Base-by-base conservation (phyloP, 169 alveolate genomes). In the Toxoplasma gondii region DNA sequence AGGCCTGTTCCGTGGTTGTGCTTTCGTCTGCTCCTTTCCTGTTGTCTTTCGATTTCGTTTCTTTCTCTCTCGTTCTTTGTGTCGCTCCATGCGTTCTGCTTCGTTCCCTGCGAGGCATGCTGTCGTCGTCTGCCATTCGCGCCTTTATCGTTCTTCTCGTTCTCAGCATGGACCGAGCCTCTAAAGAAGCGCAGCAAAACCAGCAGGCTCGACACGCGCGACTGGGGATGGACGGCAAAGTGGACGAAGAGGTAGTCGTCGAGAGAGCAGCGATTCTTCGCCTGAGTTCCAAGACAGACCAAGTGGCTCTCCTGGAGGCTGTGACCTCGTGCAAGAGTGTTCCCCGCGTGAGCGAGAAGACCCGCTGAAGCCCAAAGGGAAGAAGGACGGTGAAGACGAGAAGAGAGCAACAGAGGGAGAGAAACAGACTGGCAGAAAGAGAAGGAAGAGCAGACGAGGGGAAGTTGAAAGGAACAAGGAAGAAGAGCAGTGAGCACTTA, bases 291-390 rank as follows among this genome's bases (percentile, higher is more conserved):
- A 29, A 27, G 53, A 16, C 64, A 2, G 90, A 82, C 38, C 54
- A 82, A 5, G 38, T 82, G 34, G 90, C 90, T 5, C 69, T 44
- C 24, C n/a, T 82, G 41, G 90, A 82, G 5, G 67, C 64, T 34
- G 90, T 82, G 38, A 43, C 90, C 7, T 64, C 90, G 24, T 82
- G 90, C 90, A 27, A 22, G 24, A 41, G 67, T 39, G 39, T 82
- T 1, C 90, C 90, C 41, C 53, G 90, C 43, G 90, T 82, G 24
- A 22, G 90, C 58, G 58, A 49, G 22, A 49, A n/a, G n/a, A n/a
- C 38, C 88, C 34, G 31, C 88, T 10, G 41, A 22, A 24, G 7
- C 82, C 38, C 31, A 9, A 19, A 53, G 67, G 67, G 67, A n/a
- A n/a, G n/a, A 64, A 22, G 44, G 39, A 9, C 83, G 5, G 44